Conservation (phyloP, 225 moss, liverwort and hornwort genomes). For the Thuidium tamariscinum region DNA sequence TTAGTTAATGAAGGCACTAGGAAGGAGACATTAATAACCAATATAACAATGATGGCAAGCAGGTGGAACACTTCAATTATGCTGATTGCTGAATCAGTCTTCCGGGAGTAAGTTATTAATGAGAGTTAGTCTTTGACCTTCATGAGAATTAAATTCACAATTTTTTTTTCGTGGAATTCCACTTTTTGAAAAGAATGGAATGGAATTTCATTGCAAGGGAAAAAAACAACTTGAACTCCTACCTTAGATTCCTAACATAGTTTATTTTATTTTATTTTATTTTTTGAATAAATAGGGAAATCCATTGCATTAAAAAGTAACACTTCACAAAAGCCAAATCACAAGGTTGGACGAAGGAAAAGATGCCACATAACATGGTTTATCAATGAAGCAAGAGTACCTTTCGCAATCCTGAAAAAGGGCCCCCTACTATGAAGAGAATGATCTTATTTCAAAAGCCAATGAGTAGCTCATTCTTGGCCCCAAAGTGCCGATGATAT, state of each 20-base stretch:
- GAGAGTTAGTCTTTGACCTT: background rate
- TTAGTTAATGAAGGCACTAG: background rate
- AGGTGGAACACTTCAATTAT: background rate
- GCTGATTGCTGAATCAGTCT: background rate
- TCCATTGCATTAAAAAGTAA: no score
- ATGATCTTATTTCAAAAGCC: no score
- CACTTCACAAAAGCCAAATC: no score
- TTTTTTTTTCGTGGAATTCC: no score
- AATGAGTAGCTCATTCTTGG: no score
- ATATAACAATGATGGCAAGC: background rate
- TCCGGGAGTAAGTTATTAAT: background rate
- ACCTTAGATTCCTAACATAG: background rate
- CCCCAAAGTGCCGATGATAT: no score
- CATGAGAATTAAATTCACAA: background rate
- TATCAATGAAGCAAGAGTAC: background rate
- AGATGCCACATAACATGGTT: no score
- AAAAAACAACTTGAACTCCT: no score
- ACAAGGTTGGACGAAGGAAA: no score
- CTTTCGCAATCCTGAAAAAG: background rate
- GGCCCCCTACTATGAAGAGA: no score
- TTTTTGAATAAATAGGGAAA: no score
- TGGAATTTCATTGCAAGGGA: background rate
- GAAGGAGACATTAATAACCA: background rate
- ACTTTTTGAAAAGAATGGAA: background rate
- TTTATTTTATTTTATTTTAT: no score